Conservation (phyloP, 257 asterid species). For the Striga asiatica region DNA sequence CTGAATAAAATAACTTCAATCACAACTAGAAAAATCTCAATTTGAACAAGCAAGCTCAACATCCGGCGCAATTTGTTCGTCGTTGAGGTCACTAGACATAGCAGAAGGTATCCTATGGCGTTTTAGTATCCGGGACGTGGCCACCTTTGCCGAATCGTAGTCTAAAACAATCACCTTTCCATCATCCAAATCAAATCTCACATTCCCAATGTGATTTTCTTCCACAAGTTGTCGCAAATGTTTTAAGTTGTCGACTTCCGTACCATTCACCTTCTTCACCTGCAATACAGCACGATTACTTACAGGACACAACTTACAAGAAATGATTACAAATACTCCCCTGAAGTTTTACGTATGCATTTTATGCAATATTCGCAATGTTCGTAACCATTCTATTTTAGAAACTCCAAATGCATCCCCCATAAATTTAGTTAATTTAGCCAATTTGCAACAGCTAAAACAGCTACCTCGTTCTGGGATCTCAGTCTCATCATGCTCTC, state of each 20-base stretch:
- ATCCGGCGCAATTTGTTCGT: slow-evolving; percentile 27
- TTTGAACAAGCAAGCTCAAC: slow-evolving; percentile 34
- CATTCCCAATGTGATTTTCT: slow-evolving; percentile 34
- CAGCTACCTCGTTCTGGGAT: too few relatives aligned
- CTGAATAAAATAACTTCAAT: background rate
- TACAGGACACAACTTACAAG: background rate
- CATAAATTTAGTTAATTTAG: too few relatives aligned
- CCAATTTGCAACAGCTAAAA: too few relatives aligned
- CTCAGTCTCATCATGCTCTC: too few relatives aligned
- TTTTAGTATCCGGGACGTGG: slow-evolving; percentile 63
- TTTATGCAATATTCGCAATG: too few relatives aligned
- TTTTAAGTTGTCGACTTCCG: slow-evolving; percentile 67
- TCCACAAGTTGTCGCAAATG: slow-evolving; percentile 78
- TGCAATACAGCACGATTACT: slow-evolving; percentile 19
- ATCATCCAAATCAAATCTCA: slow-evolving; percentile 88
- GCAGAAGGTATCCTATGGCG: slow-evolving; percentile 81
- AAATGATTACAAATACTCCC: too few relatives aligned
- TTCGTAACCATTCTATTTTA: too few relatives aligned
- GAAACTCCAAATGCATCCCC: too few relatives aligned
- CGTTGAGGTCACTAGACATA: slow-evolving; percentile 54
- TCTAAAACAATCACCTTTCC: slow-evolving; percentile 78
- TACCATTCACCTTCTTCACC: slow-evolving; percentile 85
- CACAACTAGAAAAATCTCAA: slow-evolving; percentile 18
- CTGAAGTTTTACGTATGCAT: too few relatives aligned
- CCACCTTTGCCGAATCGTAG: slow-evolving; percentile 56